Base-by-base conservation (phyloP, 2,329 filamentous ascomycete genomes). In the Fusarium pseudonygamai region DNA sequence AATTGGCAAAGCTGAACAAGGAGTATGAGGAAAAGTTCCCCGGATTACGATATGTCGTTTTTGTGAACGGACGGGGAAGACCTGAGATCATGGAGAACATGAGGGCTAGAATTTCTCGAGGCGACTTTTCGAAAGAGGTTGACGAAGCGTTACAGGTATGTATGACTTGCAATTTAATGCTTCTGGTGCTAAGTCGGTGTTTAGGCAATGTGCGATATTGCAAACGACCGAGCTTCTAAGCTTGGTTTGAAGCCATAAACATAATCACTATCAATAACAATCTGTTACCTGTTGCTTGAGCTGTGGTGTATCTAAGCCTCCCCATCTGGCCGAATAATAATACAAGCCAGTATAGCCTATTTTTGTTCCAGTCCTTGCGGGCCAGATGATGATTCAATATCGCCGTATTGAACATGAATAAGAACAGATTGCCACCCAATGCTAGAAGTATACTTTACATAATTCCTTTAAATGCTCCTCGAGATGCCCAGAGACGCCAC, bases 121-220 rank as follows among this genome's bases (percentile, higher is more conserved):
- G 87, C 3, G 89, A 96, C 80, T 85, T 91, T 58, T 82, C 85
- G 30, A 85, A 85, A 22, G 95, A 98, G 83, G 89, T 94, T 69
- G 81, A 85, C 63, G 93, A 93, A 75, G 93, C 90, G 11, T 92
- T 97, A 56, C 87, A 92, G 87, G 94, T 95, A 83, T 73, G 87
- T 78, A 40, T 16, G 32, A 32, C 28, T 37, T 7, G 16, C 24
- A n/a, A 40, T 36, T 22, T 14, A 24, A 20, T n/a, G 32, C 6
- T 36, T 46, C 60, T 18, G 18, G 39, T 57, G 57, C 49, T 71
- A n/a, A 64, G 75, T 79, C 65, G 43, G 26, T 14, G 28, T n/a
- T 15, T 34, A 64, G 92, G 95, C 95, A 45, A 97, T 98, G 93
- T 94, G 94, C 78, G 93, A 95, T 77, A 98, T 98, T 79, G 95